Percentiles rank a stretch among this genome's conserved stretches.
These are phyloP conservation scores for Scedosporium boydii DNA, from an alignment of 2,329 filamentous ascomycete genomes.

Conservation along the genomic window DNA sequence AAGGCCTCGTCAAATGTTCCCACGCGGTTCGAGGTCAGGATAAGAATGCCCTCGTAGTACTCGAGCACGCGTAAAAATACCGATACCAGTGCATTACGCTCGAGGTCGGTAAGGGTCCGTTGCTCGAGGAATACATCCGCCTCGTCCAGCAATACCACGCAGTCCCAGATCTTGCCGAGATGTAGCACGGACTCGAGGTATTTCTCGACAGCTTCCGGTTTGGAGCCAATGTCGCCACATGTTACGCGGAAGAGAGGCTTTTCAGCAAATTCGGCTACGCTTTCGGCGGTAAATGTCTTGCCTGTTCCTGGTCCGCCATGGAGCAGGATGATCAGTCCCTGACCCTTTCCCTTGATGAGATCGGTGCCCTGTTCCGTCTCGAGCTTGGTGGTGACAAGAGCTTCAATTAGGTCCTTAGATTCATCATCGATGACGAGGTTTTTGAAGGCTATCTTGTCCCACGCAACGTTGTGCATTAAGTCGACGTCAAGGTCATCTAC, in stretches of 20 bases:
- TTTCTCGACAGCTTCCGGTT: slow-evolving; percentile 9
- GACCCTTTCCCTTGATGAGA: not conserved
- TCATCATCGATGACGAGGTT: not conserved
- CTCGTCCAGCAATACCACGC: slow-evolving; percentile 19
- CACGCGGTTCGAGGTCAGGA: slow-evolving; percentile 26
- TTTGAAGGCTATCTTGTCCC: not conserved
- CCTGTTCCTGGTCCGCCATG: not conserved
- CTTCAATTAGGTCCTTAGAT: not conserved
- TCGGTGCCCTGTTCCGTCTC: not conserved
- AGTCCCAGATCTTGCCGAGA: slow-evolving; percentile 10
- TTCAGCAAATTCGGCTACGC: not conserved
- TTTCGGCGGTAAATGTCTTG: slow-evolving; percentile 8
- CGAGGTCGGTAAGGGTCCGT: slow-evolving; percentile 20
- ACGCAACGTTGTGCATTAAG: not conserved
- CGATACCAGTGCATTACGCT: slow-evolving; percentile 25
- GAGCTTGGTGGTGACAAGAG: not conserved
- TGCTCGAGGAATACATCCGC: slow-evolving; percentile 24
- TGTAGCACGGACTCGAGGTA: slow-evolving; percentile 8
- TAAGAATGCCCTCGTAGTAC: slow-evolving; percentile 17
- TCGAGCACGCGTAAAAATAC: slow-evolving; percentile 31
- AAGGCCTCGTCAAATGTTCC: slow-evolving; percentile 25
- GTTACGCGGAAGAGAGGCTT: not conserved
- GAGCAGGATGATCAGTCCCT: not conserved
- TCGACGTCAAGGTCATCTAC: not conserved
- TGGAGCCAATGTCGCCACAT: not conserved